Evolutionary conservation across 495 filamentous ascomycete genomes (phyloP), one percentile per base, ranked within the genome.

Genomic region (Clohesyomyces aquaticus): DNA sequence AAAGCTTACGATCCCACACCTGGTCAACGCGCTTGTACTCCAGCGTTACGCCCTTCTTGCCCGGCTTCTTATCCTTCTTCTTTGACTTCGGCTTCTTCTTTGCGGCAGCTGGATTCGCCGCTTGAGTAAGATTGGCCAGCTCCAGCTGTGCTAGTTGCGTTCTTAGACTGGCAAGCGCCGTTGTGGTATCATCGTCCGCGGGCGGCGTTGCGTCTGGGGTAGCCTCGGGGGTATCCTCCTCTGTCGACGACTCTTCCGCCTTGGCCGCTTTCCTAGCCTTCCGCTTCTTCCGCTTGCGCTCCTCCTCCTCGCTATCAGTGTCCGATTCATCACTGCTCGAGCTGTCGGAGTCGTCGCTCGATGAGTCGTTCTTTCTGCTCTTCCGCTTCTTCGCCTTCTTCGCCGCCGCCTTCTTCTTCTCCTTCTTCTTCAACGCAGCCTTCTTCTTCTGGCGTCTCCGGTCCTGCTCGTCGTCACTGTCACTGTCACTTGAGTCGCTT

Each of bases 21-120:
- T 95, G 86, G 76, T 96, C 92, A 1, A 96, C 90, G 19, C 92
- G 84, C 77, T 95, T 94, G 76, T 83, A 96, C 41, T 89, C 90
- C 29, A 91, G 80, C 66, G 83, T 10, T 77, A 85, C 14, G 6
- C 6, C 32, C 81, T 81, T 74, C 55, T 69, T 65, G 19, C 27
- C 29, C 47, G 35, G 35, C 27, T 46, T 58, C 51, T 69, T 63
- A 22, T 54, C 26, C 47, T 56, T 50, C 41, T 60, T 41, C 51
- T 55, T 65, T 21, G 18, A 52, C 43, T 19, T 67, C 26, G 22
- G 14, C 38, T 57, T 54, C 50, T 38, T 58, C 29, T 26, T 41
- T 46, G 43, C n/a, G 8, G 43, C 8, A 4, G 29, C 14, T 22
- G 54, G 29, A 57, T 4, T 57, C 32, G 38, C 45, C 32, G 21